These are phyloP conservation scores for Gossypium turneri DNA, from an alignment of 345 rosid genomes.

Conservation along the genomic window DNA sequence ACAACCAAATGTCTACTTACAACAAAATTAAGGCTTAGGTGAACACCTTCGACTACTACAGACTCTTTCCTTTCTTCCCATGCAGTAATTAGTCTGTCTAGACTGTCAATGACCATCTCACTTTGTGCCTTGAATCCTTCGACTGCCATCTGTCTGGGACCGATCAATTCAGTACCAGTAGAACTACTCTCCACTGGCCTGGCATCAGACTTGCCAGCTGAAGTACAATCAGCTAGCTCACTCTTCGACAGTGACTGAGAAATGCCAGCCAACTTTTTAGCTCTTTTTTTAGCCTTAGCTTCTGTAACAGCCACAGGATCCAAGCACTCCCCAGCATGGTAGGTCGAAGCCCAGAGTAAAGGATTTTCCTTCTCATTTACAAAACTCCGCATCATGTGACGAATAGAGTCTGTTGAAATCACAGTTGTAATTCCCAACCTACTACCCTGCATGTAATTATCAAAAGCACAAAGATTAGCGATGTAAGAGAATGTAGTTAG, in stretches of 20 bases:
- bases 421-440: slow-evolving; percentile 94
- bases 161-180: slow-evolving; percentile 42
- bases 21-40: slow-evolving; percentile 97
- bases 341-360: slow-evolving; percentile 94
- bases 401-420: slow-evolving; percentile 87
- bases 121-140: slow-evolving; percentile 99
- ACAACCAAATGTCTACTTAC: slow-evolving; percentile 34
- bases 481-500: not conserved
- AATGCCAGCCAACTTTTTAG: slow-evolving; percentile 53
- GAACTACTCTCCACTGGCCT: slow-evolving; percentile 37
- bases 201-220: slow-evolving; percentile 39
- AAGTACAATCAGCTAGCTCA: slow-evolving; percentile 35
- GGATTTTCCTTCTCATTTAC: slow-evolving; percentile 88
- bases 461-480: not conserved
- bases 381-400: slow-evolving; percentile 99
- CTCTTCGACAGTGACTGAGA: slow-evolving; percentile 36
- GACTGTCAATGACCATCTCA: slow-evolving; percentile 99
- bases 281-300: slow-evolving; percentile 82
- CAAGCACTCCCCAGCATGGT: slow-evolving; percentile 92
- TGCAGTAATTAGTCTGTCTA: slow-evolving; percentile 86
- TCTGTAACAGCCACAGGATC: slow-evolving; percentile 91
- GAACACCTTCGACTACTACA: slow-evolving; percentile 97
- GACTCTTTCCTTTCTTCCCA: slow-evolving; percentile 99
- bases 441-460: slow-evolving; percentile 38
- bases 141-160: slow-evolving; percentile 88